Evolutionary conservation across 352 stramenopile genomes (phyloP).

Genomic region (Phytophthora boehmeriae): DNA sequence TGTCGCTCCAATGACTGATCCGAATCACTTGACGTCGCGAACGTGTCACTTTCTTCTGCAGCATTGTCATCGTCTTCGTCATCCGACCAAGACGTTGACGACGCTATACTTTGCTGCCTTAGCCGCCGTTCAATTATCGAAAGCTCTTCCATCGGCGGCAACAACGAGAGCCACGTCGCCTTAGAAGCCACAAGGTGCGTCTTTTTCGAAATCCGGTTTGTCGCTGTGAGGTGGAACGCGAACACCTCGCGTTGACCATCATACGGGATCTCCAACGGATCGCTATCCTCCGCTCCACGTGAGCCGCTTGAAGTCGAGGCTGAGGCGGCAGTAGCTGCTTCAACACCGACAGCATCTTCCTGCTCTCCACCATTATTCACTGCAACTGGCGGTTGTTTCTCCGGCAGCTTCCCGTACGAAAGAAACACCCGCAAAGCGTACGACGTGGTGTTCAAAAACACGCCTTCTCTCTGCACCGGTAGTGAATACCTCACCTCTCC

Average conservation of each 20-base stretch:
- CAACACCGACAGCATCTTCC: conserved; percentile 21
- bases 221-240: conserved; percentile 70
- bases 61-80: conserved; percentile 25
- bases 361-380: conserved; percentile 9
- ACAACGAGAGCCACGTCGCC: conserved; percentile 55
- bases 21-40: background rate
- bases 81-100: conserved; percentile 19
- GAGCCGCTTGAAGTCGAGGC: conserved; percentile 24
- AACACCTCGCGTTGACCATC: conserved; percentile 60
- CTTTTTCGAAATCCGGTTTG: conserved; percentile 75
- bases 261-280: conserved; percentile 70
- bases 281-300: conserved; percentile 57
- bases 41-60: conserved; percentile 8
- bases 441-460: conserved; percentile 79
- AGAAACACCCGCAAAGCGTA: conserved; percentile 79
- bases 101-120: conserved; percentile 23
- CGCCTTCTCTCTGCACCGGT: conserved; percentile 73
- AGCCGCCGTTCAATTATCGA: conserved; percentile 16
- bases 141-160: conserved; percentile 8
- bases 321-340: conserved; percentile 11
- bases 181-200: conserved; percentile 64
- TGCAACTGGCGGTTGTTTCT: conserved; percentile 25
- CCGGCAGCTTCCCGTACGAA: conserved; percentile 81
- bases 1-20: conserved; percentile 55
- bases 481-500: conserved; percentile 53